These are phyloP conservation scores for Myrmaecium sp. DNA, from an alignment of 2,329 filamentous ascomycete species.

Conservation along the genomic window DNA sequence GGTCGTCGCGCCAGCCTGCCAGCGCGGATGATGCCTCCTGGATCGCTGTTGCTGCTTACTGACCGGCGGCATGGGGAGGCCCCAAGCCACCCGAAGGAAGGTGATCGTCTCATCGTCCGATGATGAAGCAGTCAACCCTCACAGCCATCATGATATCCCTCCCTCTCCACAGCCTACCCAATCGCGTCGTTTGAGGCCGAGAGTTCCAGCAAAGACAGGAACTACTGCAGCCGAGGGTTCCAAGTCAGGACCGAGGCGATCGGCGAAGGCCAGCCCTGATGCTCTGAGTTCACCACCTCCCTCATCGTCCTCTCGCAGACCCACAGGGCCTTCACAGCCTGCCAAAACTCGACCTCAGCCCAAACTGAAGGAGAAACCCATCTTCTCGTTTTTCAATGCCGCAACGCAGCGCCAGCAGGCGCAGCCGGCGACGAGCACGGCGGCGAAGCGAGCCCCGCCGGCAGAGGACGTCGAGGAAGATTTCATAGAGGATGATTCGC, in stretches of 20 bases:
- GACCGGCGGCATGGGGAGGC: constrained; percentile 21
- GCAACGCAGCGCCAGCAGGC: constrained; percentile 23
- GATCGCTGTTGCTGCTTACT: constrained; percentile 6
- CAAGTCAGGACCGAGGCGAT: no score
- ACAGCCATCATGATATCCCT: no score
- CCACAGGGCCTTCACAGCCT: constrained; percentile 7
- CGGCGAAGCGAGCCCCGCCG: constrained; percentile 15
- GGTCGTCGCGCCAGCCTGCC: no score
- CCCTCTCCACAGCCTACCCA: no score
- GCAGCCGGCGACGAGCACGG: constrained; percentile 22
- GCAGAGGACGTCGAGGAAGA: constrained; percentile 15
- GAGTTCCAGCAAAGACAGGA: no score
- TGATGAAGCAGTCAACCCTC: constrained; percentile 12
- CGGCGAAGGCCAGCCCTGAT: no score
- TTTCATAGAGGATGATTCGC: constrained; percentile 20
- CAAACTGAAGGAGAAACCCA: constrained; percentile 23
- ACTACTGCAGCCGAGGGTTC: no score
- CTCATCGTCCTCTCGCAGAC: constrained; percentile 1
- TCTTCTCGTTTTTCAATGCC: constrained; percentile 32
- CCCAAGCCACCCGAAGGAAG: constrained; percentile 19
- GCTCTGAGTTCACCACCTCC: no score
- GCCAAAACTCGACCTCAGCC: constrained; percentile 18
- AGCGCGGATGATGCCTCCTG: constrained; percentile 17
- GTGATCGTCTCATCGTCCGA: constrained; percentile 19
- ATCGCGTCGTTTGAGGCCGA: no score